Evolutionary conservation across 2,329 filamentous ascomycete genomes (phyloP).

Genomic region (Bipolaris cookei): DNA sequence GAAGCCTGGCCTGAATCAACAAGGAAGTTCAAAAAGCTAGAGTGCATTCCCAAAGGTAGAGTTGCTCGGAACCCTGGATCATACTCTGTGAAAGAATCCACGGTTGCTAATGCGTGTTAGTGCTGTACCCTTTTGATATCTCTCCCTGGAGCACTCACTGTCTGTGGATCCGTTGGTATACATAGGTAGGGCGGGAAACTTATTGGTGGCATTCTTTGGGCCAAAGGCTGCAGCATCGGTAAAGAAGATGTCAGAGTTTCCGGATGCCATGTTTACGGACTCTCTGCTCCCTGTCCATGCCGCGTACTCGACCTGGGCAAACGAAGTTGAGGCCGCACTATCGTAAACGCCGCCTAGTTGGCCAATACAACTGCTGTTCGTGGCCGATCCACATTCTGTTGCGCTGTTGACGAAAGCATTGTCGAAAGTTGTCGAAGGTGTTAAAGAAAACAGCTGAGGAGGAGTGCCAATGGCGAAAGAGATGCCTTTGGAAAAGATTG

Average conservation of each 20-base stretch:
- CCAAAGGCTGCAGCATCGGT: slow-evolving; percentile 24
- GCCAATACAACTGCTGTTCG: slow-evolving; percentile 25
- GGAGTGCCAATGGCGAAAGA: slow-evolving; percentile 25
- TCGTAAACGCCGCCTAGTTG: slow-evolving; percentile 25
- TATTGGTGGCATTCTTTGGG: slow-evolving; percentile 20
- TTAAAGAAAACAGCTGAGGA: slow-evolving; percentile 25
- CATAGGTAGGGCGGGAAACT: slow-evolving; percentile 21
- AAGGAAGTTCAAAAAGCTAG: slow-evolving; percentile 24
- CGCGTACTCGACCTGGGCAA: slow-evolving; percentile 19
- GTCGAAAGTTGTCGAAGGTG: slow-evolving; percentile 22
- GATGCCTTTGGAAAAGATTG: slow-evolving; percentile 23
- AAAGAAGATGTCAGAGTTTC: slow-evolving; percentile 24
- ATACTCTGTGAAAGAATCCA: slow-evolving; percentile 14
- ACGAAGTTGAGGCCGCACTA: slow-evolving; percentile 23
- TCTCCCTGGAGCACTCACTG: slow-evolving; percentile 14
- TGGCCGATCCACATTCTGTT: slow-evolving; percentile 21
- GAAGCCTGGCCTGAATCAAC: slow-evolving; percentile 26
- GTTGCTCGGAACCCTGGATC: slow-evolving; percentile 19
- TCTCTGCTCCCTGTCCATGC: slow-evolving; percentile 26
- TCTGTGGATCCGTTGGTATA: slow-evolving; percentile 23
- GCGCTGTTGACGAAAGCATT: slow-evolving; percentile 26
- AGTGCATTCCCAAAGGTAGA: slow-evolving; percentile 22
- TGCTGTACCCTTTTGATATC: neutral
- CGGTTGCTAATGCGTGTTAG: slow-evolving; percentile 10
- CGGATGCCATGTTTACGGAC: slow-evolving; percentile 15